Percentiles rank a stretch among this genome's conserved stretches.
These are phyloP conservation scores for Aureobasidium lini DNA, from an alignment of 2,329 filamentous ascomycete species.

Conservation along the genomic window DNA sequence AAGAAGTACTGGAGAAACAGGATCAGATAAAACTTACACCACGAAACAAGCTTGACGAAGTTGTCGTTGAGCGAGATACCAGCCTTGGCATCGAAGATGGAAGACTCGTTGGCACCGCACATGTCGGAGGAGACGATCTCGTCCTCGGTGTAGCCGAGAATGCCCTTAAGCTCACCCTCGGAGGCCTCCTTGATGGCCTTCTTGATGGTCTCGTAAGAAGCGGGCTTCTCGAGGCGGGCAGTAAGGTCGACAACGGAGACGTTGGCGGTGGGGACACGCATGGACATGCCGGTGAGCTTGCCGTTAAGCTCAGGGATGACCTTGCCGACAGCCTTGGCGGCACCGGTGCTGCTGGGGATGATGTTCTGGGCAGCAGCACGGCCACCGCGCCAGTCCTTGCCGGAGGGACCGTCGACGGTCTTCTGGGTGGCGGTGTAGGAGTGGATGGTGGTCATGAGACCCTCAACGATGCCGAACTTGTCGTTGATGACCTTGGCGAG, in stretches of 20 bases:
- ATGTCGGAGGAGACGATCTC: conserved; percentile 91
- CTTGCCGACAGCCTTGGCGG: conserved; percentile 99
- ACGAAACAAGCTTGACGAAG: conserved; percentile 97
- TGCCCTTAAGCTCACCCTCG: conserved; percentile 77
- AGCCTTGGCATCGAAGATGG: conserved; percentile 98
- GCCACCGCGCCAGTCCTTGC: conserved; percentile 99
- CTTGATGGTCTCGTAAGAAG: conserved; percentile 90
- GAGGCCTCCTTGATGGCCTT: conserved; percentile 74
- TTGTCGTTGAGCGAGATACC: conserved; percentile 97
- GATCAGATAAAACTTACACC: conserved; percentile 45
- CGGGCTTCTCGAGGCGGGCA: conserved; percentile 84
- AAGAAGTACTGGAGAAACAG: neutral
- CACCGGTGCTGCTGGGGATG: conserved; percentile 97
- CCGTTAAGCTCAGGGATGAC: conserved; percentile 96
- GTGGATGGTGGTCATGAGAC: conserved; percentile 99
- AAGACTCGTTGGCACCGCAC: conserved; percentile 86
- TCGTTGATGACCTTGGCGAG: conserved; percentile 99
- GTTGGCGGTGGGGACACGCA: conserved; percentile 98
- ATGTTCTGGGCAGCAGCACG: conserved; percentile 99
- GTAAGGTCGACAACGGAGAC: conserved; percentile 99
- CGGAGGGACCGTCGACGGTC: conserved; percentile 95
- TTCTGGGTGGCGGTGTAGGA: conserved; percentile 99
- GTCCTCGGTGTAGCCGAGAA: conserved; percentile 94
- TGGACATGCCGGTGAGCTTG: conserved; percentile 99
- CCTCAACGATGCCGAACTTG: conserved; percentile 95